These are phyloP conservation scores for Chalciporus sphaerocephalus DNA, from an alignment of 768 basidiomycete genomes.

Conservation along the genomic window DNA sequence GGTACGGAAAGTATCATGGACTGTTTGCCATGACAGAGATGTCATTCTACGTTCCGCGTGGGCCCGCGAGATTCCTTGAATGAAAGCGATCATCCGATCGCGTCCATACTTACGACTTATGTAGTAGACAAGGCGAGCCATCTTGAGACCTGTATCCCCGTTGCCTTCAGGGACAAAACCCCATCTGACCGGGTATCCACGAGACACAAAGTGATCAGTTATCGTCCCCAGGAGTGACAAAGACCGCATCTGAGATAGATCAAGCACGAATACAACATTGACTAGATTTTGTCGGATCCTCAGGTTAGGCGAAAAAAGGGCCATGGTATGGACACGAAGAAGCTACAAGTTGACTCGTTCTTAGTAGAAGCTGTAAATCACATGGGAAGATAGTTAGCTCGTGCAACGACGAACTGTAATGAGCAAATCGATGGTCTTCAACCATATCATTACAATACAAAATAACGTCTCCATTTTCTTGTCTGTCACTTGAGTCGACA, in stretches of 20 bases:
- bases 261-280: slow-evolving; percentile 79
- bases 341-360: slow-evolving; percentile 19
- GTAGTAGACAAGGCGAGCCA: slow-evolving; percentile 72
- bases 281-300: slow-evolving; percentile 76
- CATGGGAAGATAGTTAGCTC: slow-evolving; percentile 18
- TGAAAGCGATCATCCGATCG: slow-evolving; percentile 56
- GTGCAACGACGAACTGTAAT: slow-evolving; percentile 49
- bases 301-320: slow-evolving; percentile 76
- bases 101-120: slow-evolving; percentile 60
- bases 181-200: slow-evolving; percentile 75
- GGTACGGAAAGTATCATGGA: slow-evolving; percentile 37
- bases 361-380: background rate
- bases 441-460: slow-evolving; percentile 91
- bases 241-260: slow-evolving; percentile 61
- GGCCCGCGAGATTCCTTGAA: slow-evolving; percentile 41
- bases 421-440: slow-evolving; percentile 64
- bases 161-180: slow-evolving; percentile 73
- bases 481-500: slow-evolving; percentile 88
- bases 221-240: slow-evolving; percentile 61
- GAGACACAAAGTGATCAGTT: slow-evolving; percentile 65
- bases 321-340: slow-evolving; percentile 19
- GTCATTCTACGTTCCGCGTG: slow-evolving; percentile 32
- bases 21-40: slow-evolving; percentile 41
- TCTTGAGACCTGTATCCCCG: slow-evolving; percentile 52
- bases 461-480: slow-evolving; percentile 70